Base-by-base conservation (phyloP, 768 basidiomycete species). In the Panaeolus papilionaceus region DNA sequence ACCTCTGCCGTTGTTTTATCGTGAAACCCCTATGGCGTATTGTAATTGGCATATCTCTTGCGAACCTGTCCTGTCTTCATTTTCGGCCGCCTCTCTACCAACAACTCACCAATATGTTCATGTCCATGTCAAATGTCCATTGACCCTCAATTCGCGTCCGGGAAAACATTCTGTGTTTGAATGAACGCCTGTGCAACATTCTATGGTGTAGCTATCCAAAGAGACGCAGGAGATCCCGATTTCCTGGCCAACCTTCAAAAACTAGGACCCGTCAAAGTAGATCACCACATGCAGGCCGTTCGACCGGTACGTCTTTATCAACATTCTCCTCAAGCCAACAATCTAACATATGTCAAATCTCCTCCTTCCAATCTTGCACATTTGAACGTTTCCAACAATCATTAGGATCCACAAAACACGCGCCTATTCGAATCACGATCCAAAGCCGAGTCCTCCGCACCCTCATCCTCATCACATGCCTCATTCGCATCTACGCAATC, bases 211-310 rank as follows among this genome's bases (percentile, higher is more conserved):
- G 92, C 80, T 8, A 88, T 92, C 71, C 82, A 87, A 65, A 78
- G 74, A 64, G 92, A 95, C 71, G 83, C 87, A n/a, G 82, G 80
- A 65, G 92, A 95, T 72, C 91, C 91, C 1, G 86, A 93, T 33
- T 86, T 94, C 63, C 75, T 92, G 71, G 81, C 85, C 40, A 93
- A 91, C 70, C 77, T 95, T 62, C 85, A 70, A 70, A 80, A 77
- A 42, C 79, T 95, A 1, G 92, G 92, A 0, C 88, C 86, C 12
- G 93, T 94, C 26, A 81, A 79, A 38, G 92, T 94, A 12, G 87
- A 92, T 71, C 89, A 91, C 71, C 85, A 84, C 74, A 86, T 85
- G 84, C 80, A 82, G 66, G 75, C 82, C 6, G 71, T 86, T 63
- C 83, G 76, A 69, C 77, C 84, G 23, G 91, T 89, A 74, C 73